Conservation (phyloP, 176 grass and related monocot genomes). For the Paspalum vaginatum region DNA sequence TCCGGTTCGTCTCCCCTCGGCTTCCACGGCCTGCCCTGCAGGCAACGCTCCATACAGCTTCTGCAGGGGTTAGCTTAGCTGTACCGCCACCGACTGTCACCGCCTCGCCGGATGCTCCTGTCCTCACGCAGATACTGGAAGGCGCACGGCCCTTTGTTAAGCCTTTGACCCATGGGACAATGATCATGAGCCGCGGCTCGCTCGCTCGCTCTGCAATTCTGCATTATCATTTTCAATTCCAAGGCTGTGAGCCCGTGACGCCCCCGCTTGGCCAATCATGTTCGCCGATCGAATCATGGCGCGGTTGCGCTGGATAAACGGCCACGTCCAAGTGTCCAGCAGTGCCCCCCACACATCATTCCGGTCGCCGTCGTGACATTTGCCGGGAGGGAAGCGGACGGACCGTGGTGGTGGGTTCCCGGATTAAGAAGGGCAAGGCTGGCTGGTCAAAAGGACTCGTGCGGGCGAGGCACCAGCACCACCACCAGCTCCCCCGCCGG, state of each 20-base stretch:
- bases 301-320: neutral
- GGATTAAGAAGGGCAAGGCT: neutral
- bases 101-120: neutral
- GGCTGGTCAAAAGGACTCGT: neutral
- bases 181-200: neutral
- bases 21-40: neutral
- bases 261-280: neutral
- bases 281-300: neutral
- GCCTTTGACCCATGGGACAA: neutral
- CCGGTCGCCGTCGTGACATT: constrained; percentile 10
- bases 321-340: neutral
- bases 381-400: neutral
- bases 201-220: neutral
- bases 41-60: neutral
- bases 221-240: neutral
- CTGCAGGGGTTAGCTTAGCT: neutral
- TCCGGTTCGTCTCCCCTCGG: neutral
- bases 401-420: neutral
- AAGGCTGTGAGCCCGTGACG: neutral
- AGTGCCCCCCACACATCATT: neutral
- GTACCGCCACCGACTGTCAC: neutral
- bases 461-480: neutral
- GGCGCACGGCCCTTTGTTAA: neutral
- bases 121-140: constrained; percentile 10
- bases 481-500: too few species aligned